Percentiles rank a stretch among this genome's conserved stretches.
phyloP scores from a whole-genome alignment of 2,329 filamentous ascomycete species.

The Mollisiaceae sp. region DNA sequence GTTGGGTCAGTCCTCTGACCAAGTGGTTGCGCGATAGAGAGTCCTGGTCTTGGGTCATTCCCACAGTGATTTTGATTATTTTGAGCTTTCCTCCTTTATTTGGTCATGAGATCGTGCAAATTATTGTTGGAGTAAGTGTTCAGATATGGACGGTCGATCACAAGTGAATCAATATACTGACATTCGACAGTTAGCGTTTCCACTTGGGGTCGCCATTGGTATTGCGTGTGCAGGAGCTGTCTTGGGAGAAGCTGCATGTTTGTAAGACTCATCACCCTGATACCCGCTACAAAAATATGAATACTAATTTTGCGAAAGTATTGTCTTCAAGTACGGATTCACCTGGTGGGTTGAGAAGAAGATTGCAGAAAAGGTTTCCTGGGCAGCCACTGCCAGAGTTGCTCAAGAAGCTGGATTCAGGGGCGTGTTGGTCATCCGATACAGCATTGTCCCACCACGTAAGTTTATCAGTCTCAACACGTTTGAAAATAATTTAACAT shows the following conservation, averaged over 20 bases:
- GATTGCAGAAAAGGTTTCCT: conserved; percentile 24
- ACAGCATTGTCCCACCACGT: conserved; percentile 31
- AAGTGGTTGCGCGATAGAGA: conserved; percentile 26
- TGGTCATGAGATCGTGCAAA: conserved; percentile 28
- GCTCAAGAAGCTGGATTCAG: conserved; percentile 27
- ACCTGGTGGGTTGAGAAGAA: conserved; percentile 27
- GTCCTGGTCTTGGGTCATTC: conserved; percentile 27
- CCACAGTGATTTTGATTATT: conserved; percentile 23
- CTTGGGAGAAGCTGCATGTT: conserved; percentile 28
- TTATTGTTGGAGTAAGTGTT: conserved; percentile 22
- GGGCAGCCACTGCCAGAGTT: conserved; percentile 28
- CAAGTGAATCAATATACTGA: neutral
- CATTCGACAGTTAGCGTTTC: conserved; percentile 18
- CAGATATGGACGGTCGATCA: neutral
- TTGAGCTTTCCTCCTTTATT: conserved; percentile 30
- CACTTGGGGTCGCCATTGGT: conserved; percentile 26
- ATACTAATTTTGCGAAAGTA: conserved; percentile 17
- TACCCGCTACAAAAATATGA: too few relatives aligned
- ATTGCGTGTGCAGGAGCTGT: conserved; percentile 28
- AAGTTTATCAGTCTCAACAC: conserved; percentile 8
- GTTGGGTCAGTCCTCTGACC: conserved; percentile 23
- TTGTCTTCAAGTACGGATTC: conserved; percentile 27
- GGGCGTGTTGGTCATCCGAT: conserved; percentile 29
- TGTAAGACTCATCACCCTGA: conserved; percentile 16
- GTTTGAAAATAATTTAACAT: neutral